Percentiles rank a stretch among this genome's conserved stretches.
These are phyloP conservation scores for Chalaropsis ovoidea DNA, from an alignment of 2,329 filamentous ascomycete genomes.

Conservation along the genomic window DNA sequence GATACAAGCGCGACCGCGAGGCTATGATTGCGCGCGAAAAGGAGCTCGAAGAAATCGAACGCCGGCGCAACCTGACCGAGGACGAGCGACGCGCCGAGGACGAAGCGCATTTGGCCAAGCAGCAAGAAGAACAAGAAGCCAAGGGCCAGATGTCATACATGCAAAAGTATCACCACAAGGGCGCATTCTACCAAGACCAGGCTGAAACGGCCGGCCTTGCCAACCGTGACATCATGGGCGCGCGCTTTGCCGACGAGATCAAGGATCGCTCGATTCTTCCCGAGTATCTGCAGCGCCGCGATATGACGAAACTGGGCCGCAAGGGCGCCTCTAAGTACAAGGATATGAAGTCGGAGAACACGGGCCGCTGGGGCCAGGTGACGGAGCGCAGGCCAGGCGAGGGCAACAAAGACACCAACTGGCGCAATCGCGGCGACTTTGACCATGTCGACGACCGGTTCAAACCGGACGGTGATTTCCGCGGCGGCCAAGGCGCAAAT, in stretches of 20 bases:
- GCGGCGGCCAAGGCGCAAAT: conserved; percentile 54
- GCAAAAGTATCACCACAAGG: conserved; percentile 95
- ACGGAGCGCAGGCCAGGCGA: conserved; percentile 39
- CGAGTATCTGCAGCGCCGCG: conserved; percentile 82
- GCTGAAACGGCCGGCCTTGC: conserved; percentile 64
- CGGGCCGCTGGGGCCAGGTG: conserved; percentile 68
- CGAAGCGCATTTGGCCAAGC: conserved; percentile 60
- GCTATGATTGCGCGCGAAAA: conserved; percentile 74
- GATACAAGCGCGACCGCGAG: conserved; percentile 77
- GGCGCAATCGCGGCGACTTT: conserved; percentile 29
- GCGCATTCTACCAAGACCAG: conserved; percentile 87
- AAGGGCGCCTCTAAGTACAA: conserved; percentile 86
- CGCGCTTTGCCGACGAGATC: conserved; percentile 71
- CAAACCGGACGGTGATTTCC: conserved; percentile 48
- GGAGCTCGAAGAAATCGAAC: conserved; percentile 81
- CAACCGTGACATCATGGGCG: conserved; percentile 75
- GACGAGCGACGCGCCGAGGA: conserved; percentile 84
- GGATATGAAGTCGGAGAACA: conserved; percentile 83
- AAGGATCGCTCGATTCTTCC: conserved; percentile 73
- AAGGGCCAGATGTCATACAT: conserved; percentile 79
- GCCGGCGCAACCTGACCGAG: conserved; percentile 72
- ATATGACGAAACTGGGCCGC: conserved; percentile 86
- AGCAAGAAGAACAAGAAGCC: conserved; percentile 67
- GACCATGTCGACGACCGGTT: conserved; percentile 55
- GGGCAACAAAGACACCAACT: conserved; percentile 28